Conservation (phyloP, 2,329 filamentous ascomycete genomes). For the Ophiostoma sp. region DNA sequence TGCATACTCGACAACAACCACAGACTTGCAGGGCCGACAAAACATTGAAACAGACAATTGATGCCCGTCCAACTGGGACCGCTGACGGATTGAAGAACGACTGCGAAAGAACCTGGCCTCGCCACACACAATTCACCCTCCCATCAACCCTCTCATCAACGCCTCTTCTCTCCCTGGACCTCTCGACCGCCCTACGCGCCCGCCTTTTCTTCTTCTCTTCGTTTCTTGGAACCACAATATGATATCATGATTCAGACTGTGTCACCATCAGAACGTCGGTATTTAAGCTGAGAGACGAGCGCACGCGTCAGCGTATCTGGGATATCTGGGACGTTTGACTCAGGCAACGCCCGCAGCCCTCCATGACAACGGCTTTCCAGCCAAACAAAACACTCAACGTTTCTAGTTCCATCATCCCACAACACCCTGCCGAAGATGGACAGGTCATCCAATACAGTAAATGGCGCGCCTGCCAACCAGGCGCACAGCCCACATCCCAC, state of each 20-base stretch:
- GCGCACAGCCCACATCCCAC: constrained; percentile 31
- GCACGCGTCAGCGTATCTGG: constrained; percentile 17
- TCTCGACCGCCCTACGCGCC: neutral
- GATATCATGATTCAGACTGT: constrained; percentile 28
- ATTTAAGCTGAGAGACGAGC: constrained; percentile 23
- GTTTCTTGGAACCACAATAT: constrained; percentile 15
- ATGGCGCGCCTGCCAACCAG: constrained; percentile 34
- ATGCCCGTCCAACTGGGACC: too few relatives aligned
- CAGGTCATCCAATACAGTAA: constrained; percentile 38
- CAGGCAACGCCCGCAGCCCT: constrained; percentile 24
- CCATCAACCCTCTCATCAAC: neutral
- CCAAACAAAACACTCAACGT: constrained; percentile 21
- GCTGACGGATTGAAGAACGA: neutral
- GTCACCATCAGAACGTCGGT: constrained; percentile 18
- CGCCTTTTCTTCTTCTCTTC: constrained; percentile 13
- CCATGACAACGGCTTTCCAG: constrained; percentile 24
- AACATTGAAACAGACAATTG: too few relatives aligned
- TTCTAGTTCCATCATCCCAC: constrained; percentile 32
- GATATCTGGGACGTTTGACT: constrained; percentile 16
- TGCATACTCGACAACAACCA: neutral
- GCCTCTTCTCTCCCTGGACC: neutral
- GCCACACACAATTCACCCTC: neutral
- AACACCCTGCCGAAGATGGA: constrained; percentile 37
- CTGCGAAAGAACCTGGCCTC: neutral
- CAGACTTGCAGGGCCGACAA: neutral